Conservation (phyloP, 306 rosid species). For the Cyamopsis tetragonoloba region DNA sequence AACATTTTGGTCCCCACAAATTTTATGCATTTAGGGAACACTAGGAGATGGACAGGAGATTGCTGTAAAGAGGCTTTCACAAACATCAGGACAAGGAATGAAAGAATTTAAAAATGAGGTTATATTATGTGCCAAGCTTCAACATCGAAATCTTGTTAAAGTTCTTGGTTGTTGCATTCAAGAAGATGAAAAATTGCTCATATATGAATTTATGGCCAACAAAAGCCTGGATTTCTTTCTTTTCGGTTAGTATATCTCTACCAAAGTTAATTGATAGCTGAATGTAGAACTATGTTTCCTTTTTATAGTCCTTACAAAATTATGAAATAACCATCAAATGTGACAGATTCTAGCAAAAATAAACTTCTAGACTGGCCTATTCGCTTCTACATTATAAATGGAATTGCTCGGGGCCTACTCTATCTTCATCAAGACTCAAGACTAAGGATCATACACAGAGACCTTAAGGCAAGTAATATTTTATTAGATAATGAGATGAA, state of each 20-base stretch:
- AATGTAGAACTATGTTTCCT: neutral
- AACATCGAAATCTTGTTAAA: conserved; percentile 4
- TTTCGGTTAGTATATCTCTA: neutral
- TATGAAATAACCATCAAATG: neutral
- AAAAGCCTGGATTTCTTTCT: conserved; percentile 6
- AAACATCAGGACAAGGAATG: conserved; percentile 9
- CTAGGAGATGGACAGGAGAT: conserved; percentile 9
- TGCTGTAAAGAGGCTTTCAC: conserved; percentile 26
- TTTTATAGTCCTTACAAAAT: neutral
- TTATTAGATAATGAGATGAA: neutral
- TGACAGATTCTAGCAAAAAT: neutral
- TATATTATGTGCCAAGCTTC: neutral
- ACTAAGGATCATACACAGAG: conserved; percentile 4
- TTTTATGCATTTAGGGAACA: neutral
- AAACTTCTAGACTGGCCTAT: neutral
- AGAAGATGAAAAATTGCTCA: neutral
- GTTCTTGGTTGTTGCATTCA: conserved; percentile 3
- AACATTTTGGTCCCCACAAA: neutral
- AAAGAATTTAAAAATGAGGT: conserved; percentile 10
- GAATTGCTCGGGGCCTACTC: neutral
- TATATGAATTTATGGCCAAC: conserved; percentile 1
- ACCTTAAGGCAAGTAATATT: neutral
- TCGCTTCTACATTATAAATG: neutral
- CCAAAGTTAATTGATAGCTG: neutral
- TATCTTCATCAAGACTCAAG: conserved; percentile 14